These are phyloP conservation scores for Hericium erinaceus DNA, from an alignment of 768 basidiomycete genomes.

Conservation along the genomic window DNA sequence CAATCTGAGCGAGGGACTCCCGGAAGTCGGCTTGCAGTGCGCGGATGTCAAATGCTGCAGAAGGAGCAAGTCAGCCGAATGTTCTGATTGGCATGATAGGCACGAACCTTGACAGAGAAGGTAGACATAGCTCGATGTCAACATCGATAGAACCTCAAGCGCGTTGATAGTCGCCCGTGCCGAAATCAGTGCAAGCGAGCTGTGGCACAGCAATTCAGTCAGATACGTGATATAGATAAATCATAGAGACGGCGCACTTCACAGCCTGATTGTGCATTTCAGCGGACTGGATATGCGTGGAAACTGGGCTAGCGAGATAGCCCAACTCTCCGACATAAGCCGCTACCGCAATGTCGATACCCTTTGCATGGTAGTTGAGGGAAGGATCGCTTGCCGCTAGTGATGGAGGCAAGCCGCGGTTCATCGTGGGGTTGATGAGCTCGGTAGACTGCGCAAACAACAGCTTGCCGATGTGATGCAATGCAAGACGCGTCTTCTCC, in stretches of 20 bases:
- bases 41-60: slow-evolving; percentile 65
- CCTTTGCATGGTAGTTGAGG: slow-evolving; percentile 77
- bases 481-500: slow-evolving; percentile 69
- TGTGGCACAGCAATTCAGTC: slow-evolving; percentile 19
- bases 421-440: slow-evolving; percentile 72
- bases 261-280: slow-evolving; percentile 92
- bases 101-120: slow-evolving; percentile 50
- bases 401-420: slow-evolving; percentile 75
- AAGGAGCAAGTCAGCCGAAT: slow-evolving; percentile 1
- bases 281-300: slow-evolving; percentile 76
- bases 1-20: slow-evolving; percentile 36
- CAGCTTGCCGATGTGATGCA: slow-evolving; percentile 43
- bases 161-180: slow-evolving; percentile 73
- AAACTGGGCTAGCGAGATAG: slow-evolving; percentile 74
- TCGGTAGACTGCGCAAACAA: slow-evolving; percentile 52
- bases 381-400: slow-evolving; percentile 74
- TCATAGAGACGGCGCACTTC: slow-evolving; percentile 44
- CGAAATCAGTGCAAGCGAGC: slow-evolving; percentile 78
- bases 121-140: slow-evolving; percentile 71
- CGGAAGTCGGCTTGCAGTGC: slow-evolving; percentile 63
- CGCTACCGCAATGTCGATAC: slow-evolving; percentile 75
- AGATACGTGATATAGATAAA: slow-evolving; percentile 6
- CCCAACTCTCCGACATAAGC: slow-evolving; percentile 80
- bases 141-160: slow-evolving; percentile 66
- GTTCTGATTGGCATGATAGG: not conserved